Conservation (phyloP, 108 stramenopile species). For the Cyclotella kingstonii region DNA sequence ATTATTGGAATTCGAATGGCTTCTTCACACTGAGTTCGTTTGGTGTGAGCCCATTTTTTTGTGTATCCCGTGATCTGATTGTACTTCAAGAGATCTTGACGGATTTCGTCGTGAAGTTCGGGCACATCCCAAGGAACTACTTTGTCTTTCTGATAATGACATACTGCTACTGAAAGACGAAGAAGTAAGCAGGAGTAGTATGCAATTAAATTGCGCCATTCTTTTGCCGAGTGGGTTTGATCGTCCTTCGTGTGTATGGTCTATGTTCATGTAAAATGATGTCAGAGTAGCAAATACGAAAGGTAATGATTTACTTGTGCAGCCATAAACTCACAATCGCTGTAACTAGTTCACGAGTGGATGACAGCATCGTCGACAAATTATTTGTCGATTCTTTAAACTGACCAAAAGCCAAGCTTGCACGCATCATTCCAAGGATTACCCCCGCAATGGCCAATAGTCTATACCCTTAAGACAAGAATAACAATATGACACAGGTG, state of each 20-base stretch:
- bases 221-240: slow-evolving; percentile 9
- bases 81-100: slow-evolving; percentile 4
- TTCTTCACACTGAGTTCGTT: slow-evolving; percentile 17
- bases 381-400: slow-evolving; percentile 11
- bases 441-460: slow-evolving; percentile 7
- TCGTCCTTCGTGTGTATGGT: slow-evolving; percentile 17
- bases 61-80: slow-evolving; percentile 11
- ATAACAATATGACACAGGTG: neutral
- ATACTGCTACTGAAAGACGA: slow-evolving; percentile 7
- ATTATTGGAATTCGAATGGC: slow-evolving; percentile 12
- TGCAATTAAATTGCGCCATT: slow-evolving; percentile 14
- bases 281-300: neutral
- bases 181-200: slow-evolving; percentile 20
- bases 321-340: slow-evolving; percentile 2
- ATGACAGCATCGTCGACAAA: slow-evolving; percentile 5
- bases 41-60: slow-evolving; percentile 8
- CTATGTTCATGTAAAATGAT: neutral
- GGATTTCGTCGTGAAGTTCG: slow-evolving; percentile 16
- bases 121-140: slow-evolving; percentile 12
- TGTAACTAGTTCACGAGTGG: slow-evolving; percentile 10
- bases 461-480: neutral
- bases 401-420: slow-evolving; percentile 11
- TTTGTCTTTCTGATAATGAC: neutral
- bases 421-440: slow-evolving; percentile 2
- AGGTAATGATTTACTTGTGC: no score